A percentile compares a stretch with the other conserved stretches of the same genome.
Evolutionary conservation across 108 stramenopile genomes (phyloP).

Genomic region (Aureococcus anophagefferens): DNA sequence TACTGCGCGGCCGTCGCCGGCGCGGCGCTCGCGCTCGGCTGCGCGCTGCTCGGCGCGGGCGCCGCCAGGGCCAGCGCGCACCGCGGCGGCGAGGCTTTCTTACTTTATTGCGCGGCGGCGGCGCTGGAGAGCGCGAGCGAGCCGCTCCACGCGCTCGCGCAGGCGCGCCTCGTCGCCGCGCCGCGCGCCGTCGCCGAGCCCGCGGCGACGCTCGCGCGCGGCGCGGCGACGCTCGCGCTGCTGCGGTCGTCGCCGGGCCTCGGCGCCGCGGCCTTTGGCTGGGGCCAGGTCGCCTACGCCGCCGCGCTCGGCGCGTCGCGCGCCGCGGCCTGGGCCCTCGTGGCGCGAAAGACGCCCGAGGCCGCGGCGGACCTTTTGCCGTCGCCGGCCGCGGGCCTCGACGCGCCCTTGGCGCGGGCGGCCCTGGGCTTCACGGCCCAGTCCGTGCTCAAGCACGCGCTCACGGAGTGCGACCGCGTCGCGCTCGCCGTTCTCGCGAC

Average conservation of each 20-base stretch:
- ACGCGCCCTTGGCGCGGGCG: background rate
- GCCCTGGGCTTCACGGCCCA: background rate
- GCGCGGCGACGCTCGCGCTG: background rate
- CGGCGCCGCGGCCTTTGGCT: background rate
- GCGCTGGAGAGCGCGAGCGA: background rate
- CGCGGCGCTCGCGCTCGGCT: background rate
- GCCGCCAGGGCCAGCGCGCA: background rate
- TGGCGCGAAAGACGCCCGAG: no score
- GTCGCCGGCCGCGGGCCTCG: background rate
- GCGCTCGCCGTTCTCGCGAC: background rate
- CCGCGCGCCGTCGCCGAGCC: background rate
- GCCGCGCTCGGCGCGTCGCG: background rate
- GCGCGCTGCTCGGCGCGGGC: no score
- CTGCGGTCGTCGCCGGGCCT: background rate
- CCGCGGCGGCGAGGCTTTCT: background rate
- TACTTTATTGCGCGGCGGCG: background rate
- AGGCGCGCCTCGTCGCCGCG: background rate
- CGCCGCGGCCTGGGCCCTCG: background rate
- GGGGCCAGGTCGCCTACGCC: background rate
- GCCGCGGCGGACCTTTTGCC: background rate
- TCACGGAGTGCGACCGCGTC: constrained; percentile 16
- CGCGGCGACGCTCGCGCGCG: background rate
- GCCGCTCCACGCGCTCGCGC: background rate
- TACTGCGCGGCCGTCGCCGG: background rate
- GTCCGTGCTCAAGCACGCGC: constrained; percentile 13